These are phyloP conservation scores for Candida jianshihensis DNA, from an alignment of 805 yeast species.

Conservation along the genomic window DNA sequence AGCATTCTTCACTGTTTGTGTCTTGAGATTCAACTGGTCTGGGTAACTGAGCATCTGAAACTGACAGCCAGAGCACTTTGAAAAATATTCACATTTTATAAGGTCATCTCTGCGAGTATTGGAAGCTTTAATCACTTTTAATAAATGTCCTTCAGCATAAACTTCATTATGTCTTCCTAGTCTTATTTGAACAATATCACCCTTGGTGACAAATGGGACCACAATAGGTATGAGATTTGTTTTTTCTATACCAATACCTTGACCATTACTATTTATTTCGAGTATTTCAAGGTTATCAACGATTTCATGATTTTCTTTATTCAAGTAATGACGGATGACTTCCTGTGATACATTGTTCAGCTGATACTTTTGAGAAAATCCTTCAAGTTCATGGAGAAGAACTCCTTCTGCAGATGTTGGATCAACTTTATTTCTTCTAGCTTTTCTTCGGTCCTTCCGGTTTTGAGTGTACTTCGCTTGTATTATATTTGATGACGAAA, in stretches of 20 bases:
- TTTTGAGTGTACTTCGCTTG: no score
- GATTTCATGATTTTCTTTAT: conserved; percentile 1
- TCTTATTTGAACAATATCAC: conserved; percentile 64
- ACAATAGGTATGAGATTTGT: conserved; percentile 49
- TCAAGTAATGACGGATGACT: conserved; percentile 3
- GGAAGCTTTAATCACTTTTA: conserved; percentile 40
- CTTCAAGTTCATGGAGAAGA: conserved; percentile 3
- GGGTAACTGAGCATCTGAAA: conserved; percentile 71
- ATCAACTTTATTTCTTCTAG: conserved; percentile 1
- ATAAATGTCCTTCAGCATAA: conserved; percentile 67
- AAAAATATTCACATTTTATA: conserved; percentile 66
- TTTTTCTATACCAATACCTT: conserved; percentile 57
- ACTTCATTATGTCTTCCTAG: conserved; percentile 68
- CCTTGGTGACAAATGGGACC: conserved; percentile 81
- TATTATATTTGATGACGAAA: no score
- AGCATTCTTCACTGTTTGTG: conserved; percentile 70
- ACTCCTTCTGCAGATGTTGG: conserved; percentile 7
- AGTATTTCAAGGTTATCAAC: conserved; percentile 49
- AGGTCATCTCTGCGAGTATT: conserved; percentile 43
- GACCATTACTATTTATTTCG: conserved; percentile 57
- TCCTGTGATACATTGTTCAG: conserved; percentile 3
- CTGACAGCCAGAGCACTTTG: conserved; percentile 91
- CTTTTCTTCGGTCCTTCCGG: no score
- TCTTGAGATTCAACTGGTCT: conserved; percentile 65
- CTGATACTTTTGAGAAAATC: not conserved